phyloP scores from a whole-genome alignment of 805 yeast genomes.

The Metschnikowia chrysomelidarum region DNA sequence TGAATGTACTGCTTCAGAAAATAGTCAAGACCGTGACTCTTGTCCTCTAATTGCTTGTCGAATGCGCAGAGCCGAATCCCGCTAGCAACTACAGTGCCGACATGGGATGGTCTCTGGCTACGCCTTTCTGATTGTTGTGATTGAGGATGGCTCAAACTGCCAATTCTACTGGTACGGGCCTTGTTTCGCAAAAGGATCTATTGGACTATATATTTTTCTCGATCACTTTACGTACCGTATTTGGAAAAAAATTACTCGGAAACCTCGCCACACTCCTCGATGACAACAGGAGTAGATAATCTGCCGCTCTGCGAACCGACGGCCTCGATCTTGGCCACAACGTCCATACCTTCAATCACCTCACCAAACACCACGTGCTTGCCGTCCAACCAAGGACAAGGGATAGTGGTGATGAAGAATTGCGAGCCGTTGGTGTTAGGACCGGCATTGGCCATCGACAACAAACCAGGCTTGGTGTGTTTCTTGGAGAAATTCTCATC shows the following conservation, averaged over 20 bases:
- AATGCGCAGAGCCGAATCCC: too few relatives aligned
- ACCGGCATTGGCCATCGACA: slow-evolving; percentile 21
- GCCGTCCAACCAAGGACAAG: slow-evolving; percentile 29
- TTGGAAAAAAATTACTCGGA: slow-evolving; percentile 15
- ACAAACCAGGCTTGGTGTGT: slow-evolving; percentile 19
- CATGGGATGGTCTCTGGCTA: too few relatives aligned
- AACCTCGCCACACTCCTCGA: slow-evolving; percentile 30
- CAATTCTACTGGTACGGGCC: too few relatives aligned
- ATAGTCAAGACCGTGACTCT: too few relatives aligned
- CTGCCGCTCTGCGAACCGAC: slow-evolving; percentile 24
- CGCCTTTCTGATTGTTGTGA: too few relatives aligned
- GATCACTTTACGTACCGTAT: too few relatives aligned
- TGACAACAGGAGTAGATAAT: slow-evolving; percentile 20
- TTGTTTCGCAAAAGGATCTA: too few relatives aligned
- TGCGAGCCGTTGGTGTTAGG: slow-evolving; percentile 20
- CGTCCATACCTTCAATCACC: slow-evolving; percentile 26
- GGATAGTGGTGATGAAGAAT: slow-evolving; percentile 20
- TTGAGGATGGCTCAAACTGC: too few relatives aligned
- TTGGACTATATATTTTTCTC: too few relatives aligned
- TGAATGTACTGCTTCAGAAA: too few relatives aligned
- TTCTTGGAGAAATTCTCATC: slow-evolving; percentile 18
- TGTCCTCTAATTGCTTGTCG: too few relatives aligned
- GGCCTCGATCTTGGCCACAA: slow-evolving; percentile 26
- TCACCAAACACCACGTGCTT: slow-evolving; percentile 29
- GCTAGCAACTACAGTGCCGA: too few relatives aligned